Base-by-base conservation (phyloP, 2,329 filamentous ascomycete genomes). In the Cladosporium velox region DNA sequence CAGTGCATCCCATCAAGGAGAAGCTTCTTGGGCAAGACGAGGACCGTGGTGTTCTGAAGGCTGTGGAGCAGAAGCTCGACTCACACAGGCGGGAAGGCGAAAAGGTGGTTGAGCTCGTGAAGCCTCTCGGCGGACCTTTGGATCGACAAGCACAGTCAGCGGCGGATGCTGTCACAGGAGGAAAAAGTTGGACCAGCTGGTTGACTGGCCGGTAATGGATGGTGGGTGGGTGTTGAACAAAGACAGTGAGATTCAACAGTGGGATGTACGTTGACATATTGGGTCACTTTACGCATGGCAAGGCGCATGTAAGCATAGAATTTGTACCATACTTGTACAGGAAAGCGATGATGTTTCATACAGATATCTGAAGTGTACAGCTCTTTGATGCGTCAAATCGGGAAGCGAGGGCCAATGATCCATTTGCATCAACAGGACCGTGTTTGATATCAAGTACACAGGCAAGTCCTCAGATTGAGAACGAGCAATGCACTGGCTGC, bases 171-270 rank as follows among this genome's bases (percentile, higher is more conserved):
- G 75, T 75, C 18, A 70, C 77, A 63, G 70, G 78, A 65, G 70
- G 78, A 64, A 75, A 74, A 10, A 79, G 81, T 64, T 84, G 82
- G 82, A 76, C 78, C 49, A 79, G 77, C 64, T 83, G 81, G 81
- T 67, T 79, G 34, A 65, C 64, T 41, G 64, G 38, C 18, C 55
- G 64, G 38, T 65, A 62, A 62, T 35, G 30, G 44, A 14, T 28
- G 41, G 24, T 21, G 21, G 32, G 32, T 21, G 14, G 32, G 5
- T 14, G 30, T 58, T 44, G 38, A n/a, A n/a, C 35, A 38, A 30
- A 30, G 24, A 24, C 24, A 24, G 24, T 41, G 32, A 34, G 32
- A 34, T 34, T 34, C 32, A 34, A 8, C 15, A 44, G 18, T 34
- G 35, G 32, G 15, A 41, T 41, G 35, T 24, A 21, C n/a, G 35